These are phyloP conservation scores for Eucalyptus microcorys DNA, from an alignment of 345 rosid species.

Conservation along the genomic window DNA sequence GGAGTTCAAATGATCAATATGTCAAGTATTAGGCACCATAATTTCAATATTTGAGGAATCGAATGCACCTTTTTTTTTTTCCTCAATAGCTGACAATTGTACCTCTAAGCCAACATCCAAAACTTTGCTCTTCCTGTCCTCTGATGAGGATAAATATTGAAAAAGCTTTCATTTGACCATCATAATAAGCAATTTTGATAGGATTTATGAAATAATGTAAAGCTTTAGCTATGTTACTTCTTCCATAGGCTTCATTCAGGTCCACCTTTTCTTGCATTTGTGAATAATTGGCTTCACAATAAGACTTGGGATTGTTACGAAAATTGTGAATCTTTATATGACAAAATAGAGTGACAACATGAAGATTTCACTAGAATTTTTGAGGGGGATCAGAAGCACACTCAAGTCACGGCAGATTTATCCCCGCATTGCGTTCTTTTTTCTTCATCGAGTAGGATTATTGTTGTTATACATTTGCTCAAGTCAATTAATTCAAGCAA, in stretches of 20 bases:
- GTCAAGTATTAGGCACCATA: neutral
- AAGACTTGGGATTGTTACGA: fast-evolving
- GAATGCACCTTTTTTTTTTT: fast-evolving
- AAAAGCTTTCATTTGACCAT: fast-evolving
- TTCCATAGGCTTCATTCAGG: neutral
- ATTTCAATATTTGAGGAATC: too few species aligned
- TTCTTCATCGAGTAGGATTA: neutral
- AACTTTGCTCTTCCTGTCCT: too few species aligned
- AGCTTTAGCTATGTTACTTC: neutral
- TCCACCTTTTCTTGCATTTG: neutral
- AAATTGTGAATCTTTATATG: neutral
- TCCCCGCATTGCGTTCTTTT: fast-evolving
- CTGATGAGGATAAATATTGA: fast-evolving
- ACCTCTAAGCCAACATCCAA: neutral
- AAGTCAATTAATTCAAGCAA: fast-evolving
- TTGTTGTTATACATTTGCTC: neutral
- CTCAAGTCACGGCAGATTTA: fast-evolving
- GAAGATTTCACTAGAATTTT: neutral
- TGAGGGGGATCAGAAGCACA: fast-evolving
- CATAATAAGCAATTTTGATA: too few species aligned
- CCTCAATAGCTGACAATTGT: fast-evolving
- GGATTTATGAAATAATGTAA: neutral
- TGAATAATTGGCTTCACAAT: neutral
- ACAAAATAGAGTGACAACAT: too few species aligned
- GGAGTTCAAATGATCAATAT: too few species aligned